Evolutionary conservation across 306 rosid species (phyloP).

Genomic region (Cicer judaicum): DNA sequence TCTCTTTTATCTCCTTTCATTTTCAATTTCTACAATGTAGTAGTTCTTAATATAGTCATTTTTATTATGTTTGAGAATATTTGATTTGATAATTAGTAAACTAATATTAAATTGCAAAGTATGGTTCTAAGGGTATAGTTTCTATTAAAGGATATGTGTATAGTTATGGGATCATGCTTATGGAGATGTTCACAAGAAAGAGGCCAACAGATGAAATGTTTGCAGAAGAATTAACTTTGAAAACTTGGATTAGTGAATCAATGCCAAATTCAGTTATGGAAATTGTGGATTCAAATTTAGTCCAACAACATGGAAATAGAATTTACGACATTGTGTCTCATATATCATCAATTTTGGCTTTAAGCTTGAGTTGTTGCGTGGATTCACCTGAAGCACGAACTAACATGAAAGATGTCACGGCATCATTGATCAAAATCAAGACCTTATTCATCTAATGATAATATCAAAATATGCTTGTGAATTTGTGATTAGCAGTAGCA

Average conservation of each 20-base stretch:
- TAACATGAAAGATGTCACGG: constrained; percentile 9
- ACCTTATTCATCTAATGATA: neutral
- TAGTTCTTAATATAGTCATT: neutral
- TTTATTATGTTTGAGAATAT: constrained; percentile 4
- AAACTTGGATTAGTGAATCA: constrained; percentile 18
- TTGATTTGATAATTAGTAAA: neutral
- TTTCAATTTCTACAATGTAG: neutral
- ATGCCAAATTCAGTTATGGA: constrained; percentile 22
- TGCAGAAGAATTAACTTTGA: constrained; percentile 20
- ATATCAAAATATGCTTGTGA: neutral
- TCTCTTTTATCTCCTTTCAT: neutral
- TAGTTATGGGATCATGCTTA: constrained; percentile 36
- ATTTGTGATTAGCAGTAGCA: neutral
- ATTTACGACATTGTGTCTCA: neutral
- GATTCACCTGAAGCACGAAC: constrained; percentile 11
- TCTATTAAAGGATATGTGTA: constrained; percentile 35
- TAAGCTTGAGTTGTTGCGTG: constrained; percentile 18
- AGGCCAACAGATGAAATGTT: constrained; percentile 41
- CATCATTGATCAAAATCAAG: constrained; percentile 30
- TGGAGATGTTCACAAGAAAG: constrained; percentile 30
- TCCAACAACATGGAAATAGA: constrained; percentile 7
- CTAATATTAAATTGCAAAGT: constrained; percentile 1
- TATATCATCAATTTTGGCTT: constrained; percentile 16
- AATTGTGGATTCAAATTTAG: constrained; percentile 32
- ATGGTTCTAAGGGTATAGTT: constrained; percentile 25